phyloP scores from a whole-genome alignment of 2,329 filamentous ascomycete species.

The Aspergillus caelatus region DNA sequence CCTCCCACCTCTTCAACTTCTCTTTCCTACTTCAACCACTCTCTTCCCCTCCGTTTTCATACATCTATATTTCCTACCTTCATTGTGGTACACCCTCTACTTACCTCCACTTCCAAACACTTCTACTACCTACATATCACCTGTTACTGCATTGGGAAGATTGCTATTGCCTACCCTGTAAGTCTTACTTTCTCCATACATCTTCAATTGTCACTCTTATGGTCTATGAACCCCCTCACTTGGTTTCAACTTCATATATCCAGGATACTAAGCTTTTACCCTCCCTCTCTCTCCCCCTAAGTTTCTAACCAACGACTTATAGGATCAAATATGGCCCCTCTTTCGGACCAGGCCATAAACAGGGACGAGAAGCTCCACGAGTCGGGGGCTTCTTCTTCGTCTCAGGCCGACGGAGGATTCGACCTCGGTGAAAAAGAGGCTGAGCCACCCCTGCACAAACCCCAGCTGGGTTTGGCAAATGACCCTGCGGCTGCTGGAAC shows the following conservation, averaged over 20 bases:
- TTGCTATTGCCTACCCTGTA: neutral
- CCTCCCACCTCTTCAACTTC: conserved; percentile 5
- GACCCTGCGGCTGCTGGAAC: conserved; percentile 17
- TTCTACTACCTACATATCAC: neutral
- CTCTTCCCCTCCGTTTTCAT: conserved; percentile 4
- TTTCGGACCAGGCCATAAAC: conserved; percentile 20
- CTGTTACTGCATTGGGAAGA: neutral
- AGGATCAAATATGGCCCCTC: conserved; percentile 23
- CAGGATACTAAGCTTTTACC: neutral
- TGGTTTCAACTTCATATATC: neutral
- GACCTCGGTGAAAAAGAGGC: conserved; percentile 18
- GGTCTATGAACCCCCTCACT: neutral
- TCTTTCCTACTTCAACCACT: neutral
- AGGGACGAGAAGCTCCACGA: conserved; percentile 30
- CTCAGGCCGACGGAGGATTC: conserved; percentile 31
- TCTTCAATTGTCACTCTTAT: neutral
- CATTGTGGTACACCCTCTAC: conserved; percentile 4
- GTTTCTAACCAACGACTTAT: neutral
- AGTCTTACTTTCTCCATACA: neutral
- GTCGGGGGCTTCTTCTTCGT: conserved; percentile 37
- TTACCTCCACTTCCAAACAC: neutral
- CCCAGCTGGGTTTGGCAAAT: conserved; percentile 18
- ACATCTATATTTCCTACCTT: neutral
- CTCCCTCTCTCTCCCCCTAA: neutral
- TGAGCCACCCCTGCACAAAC: conserved; percentile 11